These are phyloP conservation scores for Fraxinus velutina DNA, from an alignment of 305 asterid genomes.

Conservation along the genomic window DNA sequence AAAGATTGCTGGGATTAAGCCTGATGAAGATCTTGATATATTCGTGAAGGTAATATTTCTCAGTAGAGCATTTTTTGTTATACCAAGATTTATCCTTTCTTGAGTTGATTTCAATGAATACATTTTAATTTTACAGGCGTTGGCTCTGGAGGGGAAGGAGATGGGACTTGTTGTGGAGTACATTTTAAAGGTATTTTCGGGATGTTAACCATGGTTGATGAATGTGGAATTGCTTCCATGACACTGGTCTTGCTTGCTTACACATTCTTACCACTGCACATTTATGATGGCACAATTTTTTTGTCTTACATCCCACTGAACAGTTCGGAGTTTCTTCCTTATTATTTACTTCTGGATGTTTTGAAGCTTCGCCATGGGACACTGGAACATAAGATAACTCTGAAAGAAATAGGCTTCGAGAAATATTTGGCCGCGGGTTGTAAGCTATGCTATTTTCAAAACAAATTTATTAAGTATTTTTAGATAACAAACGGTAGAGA, in stretches of 20 bases:
- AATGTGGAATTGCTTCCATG: not conserved
- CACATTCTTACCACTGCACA: not conserved
- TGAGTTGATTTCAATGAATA: conserved; percentile 7
- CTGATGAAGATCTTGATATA: conserved; percentile 93
- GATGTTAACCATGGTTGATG: conserved; percentile 22
- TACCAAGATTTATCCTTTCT: not conserved
- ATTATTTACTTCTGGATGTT: not conserved
- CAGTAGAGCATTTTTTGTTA: not conserved
- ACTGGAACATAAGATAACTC: not conserved
- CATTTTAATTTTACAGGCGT: conserved; percentile 44
- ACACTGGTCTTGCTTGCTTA: conserved; percentile 4
- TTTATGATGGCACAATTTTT: not conserved
- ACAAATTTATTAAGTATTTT: not conserved
- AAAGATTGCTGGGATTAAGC: conserved; percentile 74
- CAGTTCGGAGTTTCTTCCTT: not conserved
- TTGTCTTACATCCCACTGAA: not conserved
- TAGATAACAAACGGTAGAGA: not conserved
- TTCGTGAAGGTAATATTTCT: conserved; percentile 67
- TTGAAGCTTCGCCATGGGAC: not conserved
- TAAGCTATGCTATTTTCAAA: not conserved
- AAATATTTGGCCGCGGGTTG: not conserved
- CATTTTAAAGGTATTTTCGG: conserved; percentile 68
- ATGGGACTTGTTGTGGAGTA: conserved; percentile 74
- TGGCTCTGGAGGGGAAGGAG: conserved; percentile 83
- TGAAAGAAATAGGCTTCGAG: not conserved